Percentiles rank a stretch among this genome's conserved stretches.
These are phyloP conservation scores for Rhodotorula taiwanensis DNA, from an alignment of 768 basidiomycete genomes.

Conservation along the genomic window DNA sequence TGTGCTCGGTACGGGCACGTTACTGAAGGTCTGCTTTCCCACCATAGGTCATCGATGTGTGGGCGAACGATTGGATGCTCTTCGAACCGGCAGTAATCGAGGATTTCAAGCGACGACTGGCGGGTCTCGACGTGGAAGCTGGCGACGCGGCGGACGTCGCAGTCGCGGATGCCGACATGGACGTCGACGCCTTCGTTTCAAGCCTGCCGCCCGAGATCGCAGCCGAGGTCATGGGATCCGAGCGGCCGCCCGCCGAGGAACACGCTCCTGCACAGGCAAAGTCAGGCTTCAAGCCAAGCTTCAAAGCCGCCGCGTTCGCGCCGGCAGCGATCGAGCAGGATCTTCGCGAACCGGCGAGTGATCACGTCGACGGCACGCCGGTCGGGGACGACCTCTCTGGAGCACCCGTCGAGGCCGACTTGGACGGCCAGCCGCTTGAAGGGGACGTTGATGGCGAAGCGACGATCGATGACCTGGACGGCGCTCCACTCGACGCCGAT, in stretches of 20 bases:
- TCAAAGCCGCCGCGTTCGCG: constrained; percentile 15
- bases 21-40: background rate
- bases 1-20: background rate
- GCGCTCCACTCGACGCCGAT: constrained; percentile 46
- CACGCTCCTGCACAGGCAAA: background rate
- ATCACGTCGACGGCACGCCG: constrained; percentile 13
- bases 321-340: background rate
- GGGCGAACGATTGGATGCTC: constrained; percentile 93
- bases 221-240: no score
- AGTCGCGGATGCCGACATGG: background rate
- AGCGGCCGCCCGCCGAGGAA: no score
- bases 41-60: constrained; percentile 72
- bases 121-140: constrained; percentile 19
- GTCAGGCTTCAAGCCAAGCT: background rate
- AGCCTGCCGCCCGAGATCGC: background rate
- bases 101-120: constrained; percentile 31
- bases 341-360: constrained; percentile 13
- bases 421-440: constrained; percentile 43
- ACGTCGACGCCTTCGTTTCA: background rate
- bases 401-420: background rate
- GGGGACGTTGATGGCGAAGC: constrained; percentile 40
- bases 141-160: no score
- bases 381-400: constrained; percentile 8
- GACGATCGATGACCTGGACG: constrained; percentile 36
- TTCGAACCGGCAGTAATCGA: constrained; percentile 76